Evolutionary conservation across 805 yeast genomes (phyloP).

Genomic region (Saturnispora saitoi): DNA sequence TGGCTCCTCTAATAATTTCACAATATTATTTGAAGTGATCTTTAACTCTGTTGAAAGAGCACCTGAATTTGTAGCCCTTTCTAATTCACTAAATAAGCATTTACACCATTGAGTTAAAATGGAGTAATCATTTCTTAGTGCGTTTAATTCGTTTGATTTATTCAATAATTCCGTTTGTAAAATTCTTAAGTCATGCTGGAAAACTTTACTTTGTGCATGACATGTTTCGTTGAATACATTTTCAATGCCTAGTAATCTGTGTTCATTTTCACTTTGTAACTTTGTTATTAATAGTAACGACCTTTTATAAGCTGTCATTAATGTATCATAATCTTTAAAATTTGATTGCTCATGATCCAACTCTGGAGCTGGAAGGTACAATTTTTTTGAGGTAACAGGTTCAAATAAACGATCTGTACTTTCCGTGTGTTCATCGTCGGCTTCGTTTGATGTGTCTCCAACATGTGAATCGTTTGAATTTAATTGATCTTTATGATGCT

Average conservation of each 20-base stretch:
- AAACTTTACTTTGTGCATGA: not conserved
- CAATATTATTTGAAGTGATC: not conserved
- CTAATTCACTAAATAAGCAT: slow-evolving; percentile 4
- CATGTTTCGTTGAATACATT: not conserved
- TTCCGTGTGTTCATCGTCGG: slow-evolving; percentile 8
- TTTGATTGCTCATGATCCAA: not conserved
- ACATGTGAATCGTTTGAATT: not conserved
- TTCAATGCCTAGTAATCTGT: not conserved
- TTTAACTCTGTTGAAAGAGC: not conserved
- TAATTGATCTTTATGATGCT: not conserved
- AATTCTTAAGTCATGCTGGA: not conserved
- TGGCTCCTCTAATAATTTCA: slow-evolving; percentile 2
- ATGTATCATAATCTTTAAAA: not conserved
- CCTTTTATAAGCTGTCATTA: not conserved
- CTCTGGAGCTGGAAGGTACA: not conserved
- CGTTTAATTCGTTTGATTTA: not conserved
- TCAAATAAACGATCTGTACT: not conserved
- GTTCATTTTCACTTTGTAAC: not conserved
- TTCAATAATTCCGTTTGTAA: not conserved
- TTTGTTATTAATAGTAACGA: not conserved
- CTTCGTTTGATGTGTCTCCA: slow-evolving; percentile 1
- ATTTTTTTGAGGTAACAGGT: not conserved
- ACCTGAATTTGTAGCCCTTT: not conserved
- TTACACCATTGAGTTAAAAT: slow-evolving; percentile 4
- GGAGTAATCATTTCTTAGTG: not conserved